Conservation (phyloP, 495 filamentous ascomycete genomes). For the Cercophora sp. region DNA sequence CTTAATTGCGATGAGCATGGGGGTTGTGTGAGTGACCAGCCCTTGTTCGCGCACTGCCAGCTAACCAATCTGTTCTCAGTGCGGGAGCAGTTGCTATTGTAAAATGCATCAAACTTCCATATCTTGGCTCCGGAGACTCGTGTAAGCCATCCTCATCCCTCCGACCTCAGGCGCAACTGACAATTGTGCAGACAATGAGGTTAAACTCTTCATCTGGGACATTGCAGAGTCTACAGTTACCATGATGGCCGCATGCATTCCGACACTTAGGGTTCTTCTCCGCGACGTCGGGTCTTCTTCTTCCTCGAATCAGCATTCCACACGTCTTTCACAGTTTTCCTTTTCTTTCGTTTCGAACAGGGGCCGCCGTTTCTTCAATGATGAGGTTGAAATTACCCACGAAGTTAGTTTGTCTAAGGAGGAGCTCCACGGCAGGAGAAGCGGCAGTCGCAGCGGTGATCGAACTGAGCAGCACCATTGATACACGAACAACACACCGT, state of each 20-base stretch:
- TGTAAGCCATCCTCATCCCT: slow-evolving; percentile 4
- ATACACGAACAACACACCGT: too few species aligned
- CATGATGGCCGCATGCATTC: slow-evolving; percentile 32
- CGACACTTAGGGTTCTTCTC: slow-evolving; percentile 24
- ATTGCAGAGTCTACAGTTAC: slow-evolving; percentile 25
- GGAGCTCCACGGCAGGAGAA: too few species aligned
- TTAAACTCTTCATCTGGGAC: slow-evolving; percentile 25
- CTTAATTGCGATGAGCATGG: neutral
- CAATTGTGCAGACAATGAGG: slow-evolving; percentile 17
- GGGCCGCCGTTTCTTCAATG: too few species aligned
- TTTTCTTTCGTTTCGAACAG: too few species aligned
- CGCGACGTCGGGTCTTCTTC: too few species aligned
- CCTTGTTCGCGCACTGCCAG: slow-evolving; percentile 2
- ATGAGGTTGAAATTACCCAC: too few species aligned
- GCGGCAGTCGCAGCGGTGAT: too few species aligned
- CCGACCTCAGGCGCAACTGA: neutral
- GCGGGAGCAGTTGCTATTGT: neutral
- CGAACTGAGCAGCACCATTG: too few species aligned
- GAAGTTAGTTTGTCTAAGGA: too few species aligned
- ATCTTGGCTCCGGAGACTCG: slow-evolving; percentile 5
- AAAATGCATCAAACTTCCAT: slow-evolving; percentile 10
- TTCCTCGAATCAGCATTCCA: too few species aligned
- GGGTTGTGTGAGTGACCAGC: neutral
- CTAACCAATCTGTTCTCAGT: neutral
- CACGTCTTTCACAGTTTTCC: too few species aligned